A percentile compares a stretch with the other conserved stretches of the same genome.
Conservation (phyloP, 2,329 filamentous ascomycete genomes). For the Allantophomopsis cytisporea region DNA sequence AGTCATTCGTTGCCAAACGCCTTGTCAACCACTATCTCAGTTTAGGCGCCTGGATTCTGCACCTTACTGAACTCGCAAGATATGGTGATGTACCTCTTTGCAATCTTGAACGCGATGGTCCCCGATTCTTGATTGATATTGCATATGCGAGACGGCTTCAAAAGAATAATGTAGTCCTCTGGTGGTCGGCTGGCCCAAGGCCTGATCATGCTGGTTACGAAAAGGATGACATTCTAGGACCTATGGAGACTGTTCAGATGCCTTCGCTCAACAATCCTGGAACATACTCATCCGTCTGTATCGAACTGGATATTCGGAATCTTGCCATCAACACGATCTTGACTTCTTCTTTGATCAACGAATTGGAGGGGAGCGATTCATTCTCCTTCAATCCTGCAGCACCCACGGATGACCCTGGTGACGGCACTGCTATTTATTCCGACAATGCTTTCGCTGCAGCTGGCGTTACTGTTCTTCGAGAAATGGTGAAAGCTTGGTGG, state of each 20-base stretch:
- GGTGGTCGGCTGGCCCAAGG: constrained; percentile 82
- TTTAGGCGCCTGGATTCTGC: constrained; percentile 82
- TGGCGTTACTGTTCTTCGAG: constrained; percentile 77
- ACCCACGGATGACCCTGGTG: constrained; percentile 42
- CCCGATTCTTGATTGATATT: constrained; percentile 88
- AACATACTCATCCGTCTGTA: constrained; percentile 90
- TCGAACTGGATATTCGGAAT: constrained; percentile 88
- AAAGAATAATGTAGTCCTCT: constrained; percentile 84
- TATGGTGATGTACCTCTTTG: constrained; percentile 93
- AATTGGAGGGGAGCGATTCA: constrained; percentile 81
- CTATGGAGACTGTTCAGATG: constrained; percentile 81
- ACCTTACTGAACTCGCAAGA: constrained; percentile 74
- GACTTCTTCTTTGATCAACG: constrained; percentile 91
- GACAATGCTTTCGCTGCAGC: constrained; percentile 91
- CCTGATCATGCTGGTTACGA: constrained; percentile 96
- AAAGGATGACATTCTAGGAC: constrained; percentile 73
- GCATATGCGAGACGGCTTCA: constrained; percentile 85
- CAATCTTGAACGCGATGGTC: constrained; percentile 89
- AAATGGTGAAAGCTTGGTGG: constrained; percentile 99
- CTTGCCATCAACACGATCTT: constrained; percentile 96
- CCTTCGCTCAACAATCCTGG: constrained; percentile 86
- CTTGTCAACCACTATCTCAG: constrained; percentile 83
- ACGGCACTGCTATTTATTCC: constrained; percentile 58
- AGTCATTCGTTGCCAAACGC: constrained; percentile 73
- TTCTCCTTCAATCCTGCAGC: constrained; percentile 72